Evolutionary conservation across 169 alveolate genomes (phyloP), one percentile per base, ranked within the genome.

Genomic region (Plasmodium ovale): DNA sequence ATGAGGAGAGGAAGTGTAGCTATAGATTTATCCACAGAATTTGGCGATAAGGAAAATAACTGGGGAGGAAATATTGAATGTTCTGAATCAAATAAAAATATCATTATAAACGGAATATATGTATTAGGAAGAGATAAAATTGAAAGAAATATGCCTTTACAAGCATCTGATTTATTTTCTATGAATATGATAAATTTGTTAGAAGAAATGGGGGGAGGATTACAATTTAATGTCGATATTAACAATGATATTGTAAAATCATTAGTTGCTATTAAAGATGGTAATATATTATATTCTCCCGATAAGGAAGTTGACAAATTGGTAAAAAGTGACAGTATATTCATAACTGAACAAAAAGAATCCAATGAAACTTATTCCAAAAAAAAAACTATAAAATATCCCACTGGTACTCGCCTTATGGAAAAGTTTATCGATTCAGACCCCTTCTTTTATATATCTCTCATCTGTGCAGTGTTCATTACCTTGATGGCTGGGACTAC

Each of bases 61-160:
- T 94, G 97, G 95, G 98, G 98, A 37, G 98, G 98, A 72, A 96
- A 97, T 87, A 94, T 96, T 59, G 96, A 94, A 59, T 91, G 94
- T 9, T 92, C 97, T 9, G 89, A 89, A 65, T 91, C 94, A 54
- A 98, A 94, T 31, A 89, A 91, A 88, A 88, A 94, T 49, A 67
- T 88, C 47, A 88, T 89, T 16, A 92, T 93, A 39, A 94, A 92
- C 68, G 98, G 98, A 31, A 97, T 96, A 51, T 94, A 93, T 64
- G 93, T 96, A 54, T 92, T 96, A 73, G 98, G 99, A 21, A 94
- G 96, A 62, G 94, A 96, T 58, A 96, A 94, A 84, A 93, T 97
- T 21, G 97, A 96, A 72, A 90, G 96, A 33, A 93, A 96, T 88
- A 93, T 96, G 95, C 95, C 98, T 31, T 87, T 96, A 42, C 97